A percentile compares a stretch with the other conserved stretches of the same genome.
These are phyloP conservation scores for Hymenoscyphus fraxineus DNA, from an alignment of 2,329 filamentous ascomycete species.

Conservation along the genomic window DNA sequence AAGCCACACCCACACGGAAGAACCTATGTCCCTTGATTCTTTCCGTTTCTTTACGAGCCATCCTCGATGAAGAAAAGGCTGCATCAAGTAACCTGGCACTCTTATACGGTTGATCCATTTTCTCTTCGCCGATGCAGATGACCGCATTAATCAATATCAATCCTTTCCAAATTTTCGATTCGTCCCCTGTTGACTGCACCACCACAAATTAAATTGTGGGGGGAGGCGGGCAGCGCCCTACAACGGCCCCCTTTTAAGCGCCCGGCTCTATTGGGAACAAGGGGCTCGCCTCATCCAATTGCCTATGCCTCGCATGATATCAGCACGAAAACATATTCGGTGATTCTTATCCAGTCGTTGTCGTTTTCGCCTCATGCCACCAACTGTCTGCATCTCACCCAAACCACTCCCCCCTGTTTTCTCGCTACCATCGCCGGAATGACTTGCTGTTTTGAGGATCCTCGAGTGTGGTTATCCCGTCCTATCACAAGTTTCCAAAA, in stretches of 20 bases:
- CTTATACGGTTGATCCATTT: slow-evolving; percentile 10
- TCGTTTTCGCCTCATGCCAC: slow-evolving; percentile 20
- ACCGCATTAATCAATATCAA: slow-evolving; percentile 21
- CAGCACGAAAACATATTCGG: slow-evolving; percentile 17
- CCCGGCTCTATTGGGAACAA: slow-evolving; percentile 31
- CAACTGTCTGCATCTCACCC: slow-evolving; percentile 11
- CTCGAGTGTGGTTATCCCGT: neutral
- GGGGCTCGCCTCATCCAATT: slow-evolving; percentile 23
- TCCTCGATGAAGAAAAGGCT: neutral
- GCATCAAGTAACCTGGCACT: slow-evolving; percentile 14
- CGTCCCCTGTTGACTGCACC: slow-evolving; percentile 21
- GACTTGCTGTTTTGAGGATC: neutral
- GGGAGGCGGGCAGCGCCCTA: slow-evolving; percentile 29
- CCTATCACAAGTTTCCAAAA: neutral
- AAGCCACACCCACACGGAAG: slow-evolving; percentile 11
- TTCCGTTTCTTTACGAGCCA: neutral
- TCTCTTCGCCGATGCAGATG: neutral
- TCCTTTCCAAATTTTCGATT: slow-evolving; percentile 23
- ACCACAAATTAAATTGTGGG: slow-evolving; percentile 9
- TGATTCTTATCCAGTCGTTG: slow-evolving; percentile 27
- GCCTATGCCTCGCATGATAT: slow-evolving; percentile 31
- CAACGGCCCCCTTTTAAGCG: slow-evolving; percentile 34
- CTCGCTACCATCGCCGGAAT: neutral
- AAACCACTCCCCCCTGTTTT: neutral
- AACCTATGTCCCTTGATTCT: neutral